Conservation (phyloP, 331 rosid species). For the Rhamnella rubrinervis region DNA sequence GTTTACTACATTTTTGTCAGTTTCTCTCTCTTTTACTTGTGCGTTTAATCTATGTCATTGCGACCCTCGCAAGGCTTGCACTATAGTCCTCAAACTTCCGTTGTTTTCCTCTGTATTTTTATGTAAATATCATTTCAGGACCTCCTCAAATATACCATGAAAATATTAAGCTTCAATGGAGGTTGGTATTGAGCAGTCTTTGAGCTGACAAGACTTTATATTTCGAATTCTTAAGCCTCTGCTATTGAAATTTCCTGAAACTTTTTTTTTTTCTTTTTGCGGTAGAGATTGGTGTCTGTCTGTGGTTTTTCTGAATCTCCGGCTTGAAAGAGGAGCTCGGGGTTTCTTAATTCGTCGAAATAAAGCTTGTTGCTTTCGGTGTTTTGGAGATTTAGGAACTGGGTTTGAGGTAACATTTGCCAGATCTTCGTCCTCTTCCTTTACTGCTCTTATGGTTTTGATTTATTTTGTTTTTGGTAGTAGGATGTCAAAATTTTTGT, state of each 20-base stretch:
- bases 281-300: constrained; percentile 14
- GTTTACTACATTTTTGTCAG: background rate
- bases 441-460: constrained; percentile 17
- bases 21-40: constrained; percentile 1
- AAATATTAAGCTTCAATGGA: constrained; percentile 39
- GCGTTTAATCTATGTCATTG: constrained; percentile 2
- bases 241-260: background rate
- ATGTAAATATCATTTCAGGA: constrained; percentile 33
- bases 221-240: constrained; percentile 10
- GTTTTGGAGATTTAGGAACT: constrained; percentile 42
- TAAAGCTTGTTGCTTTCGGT: constrained; percentile 13
- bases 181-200: constrained; percentile 18
- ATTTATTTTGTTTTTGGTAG: constrained; percentile 17
- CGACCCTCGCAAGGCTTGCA: constrained; percentile 1
- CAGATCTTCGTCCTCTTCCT: constrained; percentile 43
- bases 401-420: constrained; percentile 46
- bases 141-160: constrained; percentile 30
- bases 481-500: background rate
- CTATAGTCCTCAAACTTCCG: background rate
- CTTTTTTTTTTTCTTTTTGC: background rate
- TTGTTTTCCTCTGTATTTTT: background rate
- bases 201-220: constrained; percentile 21
- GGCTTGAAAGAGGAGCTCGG: constrained; percentile 23
- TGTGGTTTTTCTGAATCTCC: constrained; percentile 7
- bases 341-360: constrained; percentile 52